A percentile compares a stretch with the other conserved stretches of the same genome.
Conservation (phyloP, 208 protist genomes). For the Lotmaria passim region DNA sequence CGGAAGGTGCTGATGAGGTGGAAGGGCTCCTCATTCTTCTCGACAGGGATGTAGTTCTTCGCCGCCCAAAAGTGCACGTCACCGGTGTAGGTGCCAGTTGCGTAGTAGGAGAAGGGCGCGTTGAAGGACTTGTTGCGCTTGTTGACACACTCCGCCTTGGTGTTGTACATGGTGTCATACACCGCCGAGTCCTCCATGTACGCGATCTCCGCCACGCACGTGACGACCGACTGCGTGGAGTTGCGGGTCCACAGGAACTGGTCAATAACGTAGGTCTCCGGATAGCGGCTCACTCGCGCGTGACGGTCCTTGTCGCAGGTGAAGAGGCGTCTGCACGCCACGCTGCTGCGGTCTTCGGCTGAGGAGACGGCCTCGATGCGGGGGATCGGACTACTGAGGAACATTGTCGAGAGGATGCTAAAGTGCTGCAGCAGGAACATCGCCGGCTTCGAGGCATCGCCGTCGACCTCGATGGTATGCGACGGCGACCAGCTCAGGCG, state of each 20-base stretch:
- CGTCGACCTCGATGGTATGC: constrained; percentile 55
- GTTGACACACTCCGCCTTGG: constrained; percentile 21
- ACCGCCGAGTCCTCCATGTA: constrained; percentile 38
- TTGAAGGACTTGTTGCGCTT: constrained; percentile 37
- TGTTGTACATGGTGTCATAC: constrained; percentile 15
- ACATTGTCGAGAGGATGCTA: constrained; percentile 75
- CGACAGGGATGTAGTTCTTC: constrained; percentile 52
- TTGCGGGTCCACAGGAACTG: constrained; percentile 79
- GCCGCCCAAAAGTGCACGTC: constrained; percentile 79
- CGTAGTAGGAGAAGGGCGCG: constrained; percentile 67
- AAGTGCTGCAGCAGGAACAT: constrained; percentile 88
- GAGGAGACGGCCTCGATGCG: constrained; percentile 36
- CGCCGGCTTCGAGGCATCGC: constrained; percentile 39
- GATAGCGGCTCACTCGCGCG: constrained; percentile 79
- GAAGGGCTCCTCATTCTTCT: constrained; percentile 37
- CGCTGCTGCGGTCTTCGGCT: constrained; percentile 33
- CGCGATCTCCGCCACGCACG: constrained; percentile 71
- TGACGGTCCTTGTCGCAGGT: constrained; percentile 87
- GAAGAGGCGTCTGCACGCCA: constrained; percentile 65
- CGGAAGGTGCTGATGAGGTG: constrained; percentile 41
- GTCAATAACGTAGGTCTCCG: constrained; percentile 79
- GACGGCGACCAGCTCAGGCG: constrained; percentile 56
- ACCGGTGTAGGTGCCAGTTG: constrained; percentile 58
- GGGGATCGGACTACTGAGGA: constrained; percentile 62
- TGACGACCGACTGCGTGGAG: constrained; percentile 57